phyloP scores from a whole-genome alignment of 768 basidiomycete genomes.

The Kondoa malvinella region DNA sequence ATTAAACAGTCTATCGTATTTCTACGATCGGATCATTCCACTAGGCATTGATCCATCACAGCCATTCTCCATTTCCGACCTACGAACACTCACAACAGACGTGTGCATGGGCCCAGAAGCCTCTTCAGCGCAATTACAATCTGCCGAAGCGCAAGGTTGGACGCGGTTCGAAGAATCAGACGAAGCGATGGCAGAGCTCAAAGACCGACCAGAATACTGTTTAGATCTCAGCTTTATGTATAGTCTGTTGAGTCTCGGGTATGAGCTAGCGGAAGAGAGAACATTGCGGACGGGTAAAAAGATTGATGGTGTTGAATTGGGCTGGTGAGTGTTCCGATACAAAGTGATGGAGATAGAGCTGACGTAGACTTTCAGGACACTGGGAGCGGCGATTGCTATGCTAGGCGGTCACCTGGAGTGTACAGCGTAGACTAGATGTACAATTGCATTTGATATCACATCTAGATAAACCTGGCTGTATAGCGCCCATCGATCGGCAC shows the following conservation, averaged over 20 bases:
- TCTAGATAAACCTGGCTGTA: neutral
- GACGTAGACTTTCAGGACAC: slow-evolving; percentile 7
- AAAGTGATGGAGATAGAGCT: neutral
- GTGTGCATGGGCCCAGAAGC: slow-evolving; percentile 54
- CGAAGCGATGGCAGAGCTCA: slow-evolving; percentile 49
- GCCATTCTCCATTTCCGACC: slow-evolving; percentile 25
- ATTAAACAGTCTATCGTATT: slow-evolving; percentile 55
- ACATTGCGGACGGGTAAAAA: slow-evolving; percentile 60
- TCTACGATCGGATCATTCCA: slow-evolving; percentile 81
- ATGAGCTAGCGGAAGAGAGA: slow-evolving; percentile 60
- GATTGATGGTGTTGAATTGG: slow-evolving; percentile 73
- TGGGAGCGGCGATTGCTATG: slow-evolving; percentile 44
- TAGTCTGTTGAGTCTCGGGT: slow-evolving; percentile 65
- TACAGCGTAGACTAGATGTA: slow-evolving; percentile 7
- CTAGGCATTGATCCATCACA: slow-evolving; percentile 35
- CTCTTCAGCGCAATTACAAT: slow-evolving; percentile 37
- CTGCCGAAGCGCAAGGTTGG: slow-evolving; percentile 33
- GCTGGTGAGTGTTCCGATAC: slow-evolving; percentile 59
- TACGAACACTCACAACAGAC: slow-evolving; percentile 41
- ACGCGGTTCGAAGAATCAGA: slow-evolving; percentile 33
- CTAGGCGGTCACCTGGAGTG: slow-evolving; percentile 36
- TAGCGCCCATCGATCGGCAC: neutral
- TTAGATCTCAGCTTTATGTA: slow-evolving; percentile 93
- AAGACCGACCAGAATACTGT: slow-evolving; percentile 80
- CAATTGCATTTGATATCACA: neutral